These are phyloP conservation scores for Aspergillus pseudoterreus DNA, from an alignment of 2,329 filamentous ascomycete genomes.

Conservation along the genomic window DNA sequence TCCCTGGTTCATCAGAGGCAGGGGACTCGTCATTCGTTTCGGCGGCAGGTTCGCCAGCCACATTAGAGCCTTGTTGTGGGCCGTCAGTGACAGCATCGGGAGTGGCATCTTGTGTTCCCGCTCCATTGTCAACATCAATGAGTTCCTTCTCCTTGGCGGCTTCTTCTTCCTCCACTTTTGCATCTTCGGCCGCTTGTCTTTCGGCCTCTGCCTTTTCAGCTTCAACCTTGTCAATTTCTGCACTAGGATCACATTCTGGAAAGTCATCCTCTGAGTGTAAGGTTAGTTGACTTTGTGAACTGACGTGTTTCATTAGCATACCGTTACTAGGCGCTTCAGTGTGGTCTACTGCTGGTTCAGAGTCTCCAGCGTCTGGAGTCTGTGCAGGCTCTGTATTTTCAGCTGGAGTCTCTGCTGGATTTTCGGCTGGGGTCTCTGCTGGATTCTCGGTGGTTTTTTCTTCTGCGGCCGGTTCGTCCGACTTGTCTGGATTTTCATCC, in stretches of 20 bases:
- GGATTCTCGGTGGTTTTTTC: conserved; percentile 13
- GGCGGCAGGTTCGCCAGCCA: neutral
- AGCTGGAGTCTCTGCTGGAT: conserved; percentile 6
- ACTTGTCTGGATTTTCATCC: conserved; percentile 5
- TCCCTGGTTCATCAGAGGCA: conserved; percentile 5
- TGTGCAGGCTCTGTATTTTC: conserved; percentile 8
- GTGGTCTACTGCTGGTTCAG: conserved; percentile 5
- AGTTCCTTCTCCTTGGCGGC: conserved; percentile 8
- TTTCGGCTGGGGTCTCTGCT: conserved; percentile 2
- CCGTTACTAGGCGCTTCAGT: conserved; percentile 20
- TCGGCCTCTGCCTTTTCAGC: conserved; percentile 33
- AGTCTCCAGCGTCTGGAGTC: conserved; percentile 3
- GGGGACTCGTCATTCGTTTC: conserved; percentile 2
- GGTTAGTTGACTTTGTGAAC: conserved; percentile 9
- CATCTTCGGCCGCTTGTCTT: conserved; percentile 29
- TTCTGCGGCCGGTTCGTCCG: conserved; percentile 10
- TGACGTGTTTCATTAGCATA: conserved; percentile 11
- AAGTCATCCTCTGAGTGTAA: conserved; percentile 30
- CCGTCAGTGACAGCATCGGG: neutral
- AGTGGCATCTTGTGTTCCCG: neutral
- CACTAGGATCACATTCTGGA: conserved; percentile 29
- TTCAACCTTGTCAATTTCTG: conserved; percentile 28
- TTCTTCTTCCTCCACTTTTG: conserved; percentile 24
- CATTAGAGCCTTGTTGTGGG: neutral
- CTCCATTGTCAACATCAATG: conserved; percentile 10